Percentiles rank a stretch among this genome's conserved stretches.
Evolutionary conservation across 1,139 yeast genomes (phyloP).

Genomic region (Sugiyamaella neomexicana): DNA sequence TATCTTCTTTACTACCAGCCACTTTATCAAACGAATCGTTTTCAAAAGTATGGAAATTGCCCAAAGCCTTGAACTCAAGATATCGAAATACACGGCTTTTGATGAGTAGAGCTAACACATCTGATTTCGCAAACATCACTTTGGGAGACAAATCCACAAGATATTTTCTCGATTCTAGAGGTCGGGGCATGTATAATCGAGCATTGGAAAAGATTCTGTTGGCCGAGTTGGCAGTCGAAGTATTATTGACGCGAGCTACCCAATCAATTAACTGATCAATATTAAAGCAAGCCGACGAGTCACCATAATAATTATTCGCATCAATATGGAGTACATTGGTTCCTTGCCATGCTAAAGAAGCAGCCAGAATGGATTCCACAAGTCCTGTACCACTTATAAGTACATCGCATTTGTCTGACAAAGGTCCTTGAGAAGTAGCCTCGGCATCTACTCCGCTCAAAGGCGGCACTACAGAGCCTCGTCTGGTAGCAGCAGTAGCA

Average conservation of each 20-base stretch:
- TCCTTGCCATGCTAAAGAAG: slow-evolving; percentile 97
- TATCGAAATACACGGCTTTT: slow-evolving; percentile 87
- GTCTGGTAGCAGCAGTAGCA: slow-evolving; percentile 46
- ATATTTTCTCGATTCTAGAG: slow-evolving; percentile 66
- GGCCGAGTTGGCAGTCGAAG: neutral
- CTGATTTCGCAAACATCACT: slow-evolving; percentile 83
- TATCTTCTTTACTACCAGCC: slow-evolving; percentile 85
- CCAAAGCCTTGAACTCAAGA: slow-evolving; percentile 85
- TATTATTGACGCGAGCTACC: slow-evolving; percentile 59
- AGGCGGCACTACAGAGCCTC: slow-evolving; percentile 80
- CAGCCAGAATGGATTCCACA: slow-evolving; percentile 83
- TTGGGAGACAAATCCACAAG: slow-evolving; percentile 90
- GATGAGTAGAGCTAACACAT: slow-evolving; percentile 71
- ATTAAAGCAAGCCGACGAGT: slow-evolving; percentile 78
- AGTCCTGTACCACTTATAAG: slow-evolving; percentile 91
- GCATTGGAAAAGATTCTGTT: slow-evolving; percentile 38
- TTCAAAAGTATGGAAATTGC: slow-evolving; percentile 88
- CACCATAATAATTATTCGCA: slow-evolving; percentile 81
- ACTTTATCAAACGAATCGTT: slow-evolving; percentile 83
- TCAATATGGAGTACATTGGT: slow-evolving; percentile 87
- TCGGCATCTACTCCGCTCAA: slow-evolving; percentile 52
- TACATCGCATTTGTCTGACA: slow-evolving; percentile 63
- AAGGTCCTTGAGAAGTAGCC: slow-evolving; percentile 49
- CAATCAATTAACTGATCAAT: slow-evolving; percentile 81
- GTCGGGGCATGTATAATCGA: slow-evolving; percentile 63